Percentiles rank a stretch among this genome's conserved stretches.
phyloP scores from a whole-genome alignment of 768 basidiomycete species.

The Brasilioporus rufonigricans region DNA sequence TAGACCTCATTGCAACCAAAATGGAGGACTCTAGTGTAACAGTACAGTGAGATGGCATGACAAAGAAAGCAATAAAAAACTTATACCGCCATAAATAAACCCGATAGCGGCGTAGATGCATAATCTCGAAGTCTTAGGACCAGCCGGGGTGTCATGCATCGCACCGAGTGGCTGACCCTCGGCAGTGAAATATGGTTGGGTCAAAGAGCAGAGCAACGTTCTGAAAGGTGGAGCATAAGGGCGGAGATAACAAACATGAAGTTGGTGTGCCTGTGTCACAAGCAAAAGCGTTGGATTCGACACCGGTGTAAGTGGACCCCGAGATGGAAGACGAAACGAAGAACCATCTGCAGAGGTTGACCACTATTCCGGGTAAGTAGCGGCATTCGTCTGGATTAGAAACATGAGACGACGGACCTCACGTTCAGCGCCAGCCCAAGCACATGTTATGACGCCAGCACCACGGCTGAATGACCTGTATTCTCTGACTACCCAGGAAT shows the following conservation, averaged over 20 bases:
- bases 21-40: constrained; percentile 48
- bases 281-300: constrained; percentile 57
- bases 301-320: constrained; percentile 55
- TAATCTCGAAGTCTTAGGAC: constrained; percentile 40
- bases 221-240: constrained; percentile 43
- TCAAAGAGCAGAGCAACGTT: constrained; percentile 49
- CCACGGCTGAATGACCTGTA: constrained; percentile 51
- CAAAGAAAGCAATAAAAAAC: no score
- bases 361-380: constrained; percentile 47
- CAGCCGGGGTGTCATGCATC: constrained; percentile 28
- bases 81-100: constrained; percentile 54
- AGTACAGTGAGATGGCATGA: not conserved
- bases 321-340: constrained; percentile 52
- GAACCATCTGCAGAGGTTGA: constrained; percentile 41
- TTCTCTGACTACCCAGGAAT: constrained; percentile 60
- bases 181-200: constrained; percentile 35
- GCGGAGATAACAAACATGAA: constrained; percentile 54
- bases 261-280: constrained; percentile 60
- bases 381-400: not conserved
- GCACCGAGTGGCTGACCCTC: constrained; percentile 36
- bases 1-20: constrained; percentile 62
- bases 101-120: constrained; percentile 63
- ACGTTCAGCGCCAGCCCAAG: constrained; percentile 59
- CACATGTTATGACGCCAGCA: constrained; percentile 57
- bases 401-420: constrained; percentile 42